phyloP scores from a whole-genome alignment of 768 basidiomycete genomes.

The Suillus sp. region DNA sequence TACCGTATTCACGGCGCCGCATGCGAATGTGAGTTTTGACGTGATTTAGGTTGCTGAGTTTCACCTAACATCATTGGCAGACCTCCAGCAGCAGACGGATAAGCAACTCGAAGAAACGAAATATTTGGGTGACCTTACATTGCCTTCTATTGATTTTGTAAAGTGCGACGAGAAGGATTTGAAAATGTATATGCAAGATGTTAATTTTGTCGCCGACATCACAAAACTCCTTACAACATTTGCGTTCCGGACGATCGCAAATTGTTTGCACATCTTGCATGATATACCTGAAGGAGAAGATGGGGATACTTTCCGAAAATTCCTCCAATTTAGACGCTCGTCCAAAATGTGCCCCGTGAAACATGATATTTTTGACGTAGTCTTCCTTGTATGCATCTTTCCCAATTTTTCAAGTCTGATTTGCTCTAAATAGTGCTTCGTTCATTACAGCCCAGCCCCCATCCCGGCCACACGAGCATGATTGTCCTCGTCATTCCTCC shows the following conservation, averaged over 20 bases:
- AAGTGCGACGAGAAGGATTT: not conserved
- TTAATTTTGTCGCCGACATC: conserved; percentile 13
- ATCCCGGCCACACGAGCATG: not conserved
- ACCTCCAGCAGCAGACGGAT: not conserved
- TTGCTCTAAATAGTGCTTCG: not conserved
- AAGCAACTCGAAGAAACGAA: not conserved
- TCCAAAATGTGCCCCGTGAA: not conserved
- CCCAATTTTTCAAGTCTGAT: not conserved
- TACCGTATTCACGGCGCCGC: not conserved
- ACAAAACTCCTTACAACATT: conserved; percentile 12
- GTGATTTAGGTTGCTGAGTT: not conserved
- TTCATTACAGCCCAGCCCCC: not conserved
- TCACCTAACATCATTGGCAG: not conserved
- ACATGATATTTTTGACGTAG: not conserved
- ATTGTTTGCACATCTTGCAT: conserved; percentile 8
- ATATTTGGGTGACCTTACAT: conserved; percentile 2
- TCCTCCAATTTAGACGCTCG: not conserved
- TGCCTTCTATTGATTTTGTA: not conserved
- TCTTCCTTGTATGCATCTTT: not conserved
- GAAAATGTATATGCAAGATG: not conserved
- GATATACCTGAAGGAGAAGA: not conserved
- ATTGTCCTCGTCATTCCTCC: conserved; percentile 11
- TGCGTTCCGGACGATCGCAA: conserved; percentile 11
- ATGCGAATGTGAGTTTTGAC: conserved; percentile 3
- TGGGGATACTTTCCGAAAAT: not conserved